Evolutionary conservation across 345 rosid species (phyloP).

Genomic region (Salix suchowensis): DNA sequence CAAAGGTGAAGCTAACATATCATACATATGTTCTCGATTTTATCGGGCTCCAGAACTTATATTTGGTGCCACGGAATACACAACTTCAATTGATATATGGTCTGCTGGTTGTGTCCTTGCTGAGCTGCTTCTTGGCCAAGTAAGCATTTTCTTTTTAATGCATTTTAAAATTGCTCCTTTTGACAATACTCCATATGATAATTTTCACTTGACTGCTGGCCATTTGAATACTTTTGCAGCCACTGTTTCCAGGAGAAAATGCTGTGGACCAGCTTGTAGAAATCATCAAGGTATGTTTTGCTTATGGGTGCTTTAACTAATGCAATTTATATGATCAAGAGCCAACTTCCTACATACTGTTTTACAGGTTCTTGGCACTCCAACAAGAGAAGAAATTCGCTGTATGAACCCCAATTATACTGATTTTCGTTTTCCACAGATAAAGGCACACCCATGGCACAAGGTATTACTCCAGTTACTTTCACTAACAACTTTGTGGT

Average conservation of each 20-base stretch:
- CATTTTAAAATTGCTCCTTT: background rate
- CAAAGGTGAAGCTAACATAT: constrained; percentile 32
- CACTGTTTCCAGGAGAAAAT: constrained; percentile 35
- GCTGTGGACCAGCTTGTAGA: constrained; percentile 36
- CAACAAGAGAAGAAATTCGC: constrained; percentile 37
- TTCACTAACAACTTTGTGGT: background rate
- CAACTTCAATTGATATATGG: constrained; percentile 36
- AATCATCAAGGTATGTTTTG: constrained; percentile 26
- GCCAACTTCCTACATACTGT: background rate
- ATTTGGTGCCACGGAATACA: constrained; percentile 32
- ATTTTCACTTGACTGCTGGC: background rate
- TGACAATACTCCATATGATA: background rate
- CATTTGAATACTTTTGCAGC: constrained; percentile 13
- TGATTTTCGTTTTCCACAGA: constrained; percentile 35
- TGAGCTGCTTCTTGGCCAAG: constrained; percentile 36
- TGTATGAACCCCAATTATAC: constrained; percentile 37
- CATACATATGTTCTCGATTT: constrained; percentile 33
- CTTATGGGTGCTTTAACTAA: background rate
- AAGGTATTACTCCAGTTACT: constrained; percentile 13
- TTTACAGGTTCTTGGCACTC: constrained; percentile 33
- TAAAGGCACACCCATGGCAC: constrained; percentile 38
- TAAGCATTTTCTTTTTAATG: background rate
- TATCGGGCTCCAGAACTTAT: constrained; percentile 37
- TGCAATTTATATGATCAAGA: background rate
- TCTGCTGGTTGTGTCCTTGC: constrained; percentile 38